Conservation (phyloP, 2,329 filamentous ascomycete species). For the Parafenestella ontariensis region DNA sequence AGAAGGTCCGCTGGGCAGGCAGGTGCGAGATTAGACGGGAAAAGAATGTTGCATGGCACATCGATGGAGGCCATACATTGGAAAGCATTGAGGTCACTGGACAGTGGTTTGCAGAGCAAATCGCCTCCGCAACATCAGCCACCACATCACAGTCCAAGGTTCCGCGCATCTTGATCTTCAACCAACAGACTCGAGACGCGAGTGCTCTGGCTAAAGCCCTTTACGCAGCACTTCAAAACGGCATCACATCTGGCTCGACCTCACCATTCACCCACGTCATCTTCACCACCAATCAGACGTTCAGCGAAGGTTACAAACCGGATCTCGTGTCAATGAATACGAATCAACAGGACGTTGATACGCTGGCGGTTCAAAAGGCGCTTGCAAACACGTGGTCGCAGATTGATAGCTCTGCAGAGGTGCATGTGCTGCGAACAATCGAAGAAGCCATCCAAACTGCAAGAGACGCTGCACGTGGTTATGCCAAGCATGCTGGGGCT, state of each 20-base stretch:
- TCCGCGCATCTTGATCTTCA: slow-evolving; percentile 78
- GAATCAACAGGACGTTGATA: slow-evolving; percentile 64
- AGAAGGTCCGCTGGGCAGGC: slow-evolving; percentile 72
- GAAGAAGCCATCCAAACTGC: slow-evolving; percentile 71
- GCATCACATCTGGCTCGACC: slow-evolving; percentile 30
- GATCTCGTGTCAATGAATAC: slow-evolving; percentile 70
- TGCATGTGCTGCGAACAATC: slow-evolving; percentile 69
- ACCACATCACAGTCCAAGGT: slow-evolving; percentile 18
- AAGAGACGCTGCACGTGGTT: slow-evolving; percentile 48
- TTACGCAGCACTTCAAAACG: slow-evolving; percentile 60
- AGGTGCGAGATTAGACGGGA: slow-evolving; percentile 74
- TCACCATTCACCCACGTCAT: slow-evolving; percentile 73
- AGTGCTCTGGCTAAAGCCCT: slow-evolving; percentile 68
- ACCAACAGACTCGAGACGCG: slow-evolving; percentile 87
- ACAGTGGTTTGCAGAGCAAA: slow-evolving; percentile 71
- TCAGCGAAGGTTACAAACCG: slow-evolving; percentile 66
- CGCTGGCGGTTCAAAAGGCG: slow-evolving; percentile 70
- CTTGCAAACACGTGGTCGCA: slow-evolving; percentile 66
- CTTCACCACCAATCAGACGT: slow-evolving; percentile 81
- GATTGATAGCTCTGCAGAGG: slow-evolving; percentile 50
- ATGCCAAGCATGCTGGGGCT: slow-evolving; percentile 32
- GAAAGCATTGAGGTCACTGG: slow-evolving; percentile 81
- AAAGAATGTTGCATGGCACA: slow-evolving; percentile 71
- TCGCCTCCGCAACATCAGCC: slow-evolving; percentile 44
- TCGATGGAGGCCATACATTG: slow-evolving; percentile 87